phyloP scores from a whole-genome alignment of 305 asterid genomes.

The Fraxinus albicans region DNA sequence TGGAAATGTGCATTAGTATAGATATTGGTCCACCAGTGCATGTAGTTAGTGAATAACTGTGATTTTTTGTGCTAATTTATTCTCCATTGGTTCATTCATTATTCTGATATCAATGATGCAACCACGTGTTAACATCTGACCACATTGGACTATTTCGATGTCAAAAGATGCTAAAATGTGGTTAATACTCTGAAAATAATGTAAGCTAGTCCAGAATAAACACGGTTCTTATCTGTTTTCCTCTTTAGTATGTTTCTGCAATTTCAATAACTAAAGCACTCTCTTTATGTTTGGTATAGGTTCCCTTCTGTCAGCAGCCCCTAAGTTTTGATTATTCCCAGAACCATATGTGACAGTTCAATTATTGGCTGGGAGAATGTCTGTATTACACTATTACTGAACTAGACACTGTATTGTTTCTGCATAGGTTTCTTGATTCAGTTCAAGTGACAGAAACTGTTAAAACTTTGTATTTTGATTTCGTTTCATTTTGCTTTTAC shows the following conservation, averaged over 20 bases:
- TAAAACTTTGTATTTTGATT: not conserved
- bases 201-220: not conserved
- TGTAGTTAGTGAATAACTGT: not conserved
- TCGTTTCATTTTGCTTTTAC: not conserved
- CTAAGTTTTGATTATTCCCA: constrained; percentile 9
- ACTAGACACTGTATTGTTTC: not conserved
- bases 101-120: not conserved
- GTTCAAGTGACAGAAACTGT: not conserved
- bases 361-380: not conserved
- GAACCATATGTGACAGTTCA: not conserved
- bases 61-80: not conserved
- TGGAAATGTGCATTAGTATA: not conserved
- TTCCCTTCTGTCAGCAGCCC: constrained; percentile 15
- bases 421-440: not conserved
- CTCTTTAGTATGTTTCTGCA: not conserved
- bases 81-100: not conserved
- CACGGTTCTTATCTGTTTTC: not conserved
- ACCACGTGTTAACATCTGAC: not conserved
- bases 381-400: not conserved
- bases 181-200: not conserved
- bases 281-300: constrained; percentile 27
- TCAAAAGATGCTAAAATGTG: not conserved
- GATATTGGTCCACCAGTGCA: not conserved
- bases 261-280: not conserved
- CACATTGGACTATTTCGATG: not conserved